Base-by-base conservation (phyloP, 139 green algal species). In the Picochlorum sp. region DNA sequence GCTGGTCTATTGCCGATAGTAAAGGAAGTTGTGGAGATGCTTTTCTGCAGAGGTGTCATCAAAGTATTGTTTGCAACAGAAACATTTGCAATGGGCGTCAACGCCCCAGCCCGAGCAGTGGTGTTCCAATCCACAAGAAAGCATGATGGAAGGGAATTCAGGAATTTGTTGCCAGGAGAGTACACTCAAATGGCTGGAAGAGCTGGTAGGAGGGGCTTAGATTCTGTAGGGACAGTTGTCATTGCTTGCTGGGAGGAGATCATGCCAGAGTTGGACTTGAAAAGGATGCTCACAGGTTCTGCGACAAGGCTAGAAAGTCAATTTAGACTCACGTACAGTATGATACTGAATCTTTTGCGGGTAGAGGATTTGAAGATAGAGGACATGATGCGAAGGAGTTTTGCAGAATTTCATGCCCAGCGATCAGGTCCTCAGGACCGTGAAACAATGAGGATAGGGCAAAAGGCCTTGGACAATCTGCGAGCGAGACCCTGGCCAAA, bases 61-160 rank as follows among this genome's bases (percentile, higher is more conserved):
- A 91, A 90, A 78, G 82, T 88, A 10, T 41, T 98, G 23, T 97
- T 96, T 74, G 88, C 77, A 72, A 96, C 89, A 1, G 92, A 98
- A 81, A 98, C 92, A 15, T 98, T 98, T 82, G 92, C 92, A 30
- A 97, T 98, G 92, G 92, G 92, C 8, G 92, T 98, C 30, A 98
- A 98, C 63, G 92, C 92, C 0, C 92, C 92, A 20, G 91, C 92
- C 1, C 78, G 89, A 65, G 90, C 84, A 1, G 91, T 97, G n/a
- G 75, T 94, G 20, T 98, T 98, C 71, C 85, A 96, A 50, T 77
- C 66, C 15, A 66, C 91, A 15, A 66, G 63, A 41, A 98, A 98
- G 75, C 89, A 96, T 61, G 92, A 98, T 65, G 90, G 92, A 38
- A 76, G 86, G 61, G 69, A 61, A 49, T 97, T 96, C 83, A 78